Evolutionary conservation across 306 rosid species (phyloP), one percentile per base, ranked within the genome.

Genomic region (Gillenia trifoliata): DNA sequence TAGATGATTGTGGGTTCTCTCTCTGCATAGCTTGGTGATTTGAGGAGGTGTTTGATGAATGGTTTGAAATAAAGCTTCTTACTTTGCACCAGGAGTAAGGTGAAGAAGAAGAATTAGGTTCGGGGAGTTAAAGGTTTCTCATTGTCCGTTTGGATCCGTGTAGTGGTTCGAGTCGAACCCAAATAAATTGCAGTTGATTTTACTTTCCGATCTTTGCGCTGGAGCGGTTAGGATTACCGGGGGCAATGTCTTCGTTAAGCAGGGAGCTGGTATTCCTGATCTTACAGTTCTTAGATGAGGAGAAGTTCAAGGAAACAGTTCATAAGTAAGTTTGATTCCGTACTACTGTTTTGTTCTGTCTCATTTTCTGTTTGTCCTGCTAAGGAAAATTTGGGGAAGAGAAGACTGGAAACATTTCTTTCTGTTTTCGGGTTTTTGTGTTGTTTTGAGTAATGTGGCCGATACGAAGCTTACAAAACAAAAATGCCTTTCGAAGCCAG

Each of bases 161-260:
- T 63, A 77, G 79, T 68, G 71, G 31, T 73, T 74, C 28, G 71
- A 50, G 75, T 38, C 16, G 50, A 50, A 28, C 49, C 69, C 66
- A 50, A 36, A 31, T 26, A 22, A 43, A n/a, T 80, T 68, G 38
- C 34, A 62, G 68, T 71, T 63, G 62, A 66, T 55, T 57, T 78
- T 6, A 9, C 4, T 16, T 6, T 65, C 61, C 49, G 64, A 83
- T 79, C 64, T 83, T 83, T 78, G 86, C 83, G 25, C 83, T 83
- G 86, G 86, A 83, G 83, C 86, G 81, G 2, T 75, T 78, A 79
- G 83, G 80, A 43, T 63, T 83, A 83, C 79, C 78, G 49, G 83
- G 86, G 66, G 78, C 83, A 71, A 83, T 83, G 86, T 75, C 86
- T 83, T 83, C 84, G 69, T 76, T 83, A 49, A 83, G 86, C 76